These are phyloP conservation scores for Linum trigynum DNA, from an alignment of 345 rosid genomes.

Conservation along the genomic window DNA sequence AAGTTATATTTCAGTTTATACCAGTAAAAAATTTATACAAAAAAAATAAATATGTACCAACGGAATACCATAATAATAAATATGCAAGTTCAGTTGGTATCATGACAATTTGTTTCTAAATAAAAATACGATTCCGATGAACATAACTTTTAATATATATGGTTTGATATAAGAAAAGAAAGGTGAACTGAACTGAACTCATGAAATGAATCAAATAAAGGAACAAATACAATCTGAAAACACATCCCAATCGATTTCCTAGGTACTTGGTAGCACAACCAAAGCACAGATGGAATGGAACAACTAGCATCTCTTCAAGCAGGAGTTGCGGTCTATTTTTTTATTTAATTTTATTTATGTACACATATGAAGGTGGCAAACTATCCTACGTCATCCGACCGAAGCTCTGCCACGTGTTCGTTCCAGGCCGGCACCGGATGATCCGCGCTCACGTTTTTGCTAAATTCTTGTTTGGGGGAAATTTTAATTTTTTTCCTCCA, in stretches of 20 bases:
- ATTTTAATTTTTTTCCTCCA: too few relatives aligned
- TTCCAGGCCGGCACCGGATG: not conserved
- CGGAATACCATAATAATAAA: too few relatives aligned
- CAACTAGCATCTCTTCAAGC: too few relatives aligned
- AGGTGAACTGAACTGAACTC: not conserved
- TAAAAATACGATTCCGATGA: too few relatives aligned
- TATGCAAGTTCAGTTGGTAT: too few relatives aligned
- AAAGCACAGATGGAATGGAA: not conserved
- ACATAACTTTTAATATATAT: too few relatives aligned
- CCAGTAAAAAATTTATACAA: too few relatives aligned
- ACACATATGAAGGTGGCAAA: not conserved
- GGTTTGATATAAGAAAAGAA: too few relatives aligned
- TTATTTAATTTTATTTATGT: not conserved
- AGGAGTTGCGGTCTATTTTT: not conserved
- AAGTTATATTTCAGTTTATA: too few relatives aligned
- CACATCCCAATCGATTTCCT: not conserved
- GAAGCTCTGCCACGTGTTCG: conserved; percentile 6
- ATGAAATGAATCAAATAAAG: conserved; percentile 18
- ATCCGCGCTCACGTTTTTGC: not conserved
- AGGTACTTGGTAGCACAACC: too few relatives aligned
- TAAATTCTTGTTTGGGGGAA: not conserved
- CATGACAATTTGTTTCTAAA: too few relatives aligned
- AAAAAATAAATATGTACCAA: too few relatives aligned
- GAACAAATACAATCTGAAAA: conserved; percentile 22
- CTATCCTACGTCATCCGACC: not conserved